Base-by-base conservation (phyloP, 768 basidiomycete genomes). In the Boletus rex-veris region DNA sequence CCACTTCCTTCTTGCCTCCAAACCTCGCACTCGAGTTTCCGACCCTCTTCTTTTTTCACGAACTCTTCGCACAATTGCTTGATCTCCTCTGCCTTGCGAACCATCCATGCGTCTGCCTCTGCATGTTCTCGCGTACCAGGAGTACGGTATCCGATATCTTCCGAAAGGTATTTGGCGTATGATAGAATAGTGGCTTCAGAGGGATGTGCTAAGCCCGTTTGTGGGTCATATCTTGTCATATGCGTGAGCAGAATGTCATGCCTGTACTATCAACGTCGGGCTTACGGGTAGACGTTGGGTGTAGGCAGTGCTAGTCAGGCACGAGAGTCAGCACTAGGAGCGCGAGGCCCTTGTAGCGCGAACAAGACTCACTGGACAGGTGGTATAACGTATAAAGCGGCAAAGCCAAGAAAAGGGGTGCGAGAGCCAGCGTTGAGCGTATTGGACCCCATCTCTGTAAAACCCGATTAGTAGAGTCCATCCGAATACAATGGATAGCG, bases 41-140 rank as follows among this genome's bases (percentile, higher is more conserved):
- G 73, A 5, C 61, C 72, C 0, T 56, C 63, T 54, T 55, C 76
- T 71, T 65, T 68, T 31, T 66, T 65, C 7, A 80, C 77, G 28
- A 82, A 69, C 45, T 71, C 70, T 42, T 87, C 82, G 65, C 93
- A 95, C 48, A 83, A 70, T 31, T 70, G 68, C 62, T 84, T 75
- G 36, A 95, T 68, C 41, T 75, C 74, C 49, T 84, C 73, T 3
- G 87, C 86, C 62, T 86, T 81, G 43, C 80, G 72, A 19, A 85
- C 64, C 79, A 95, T 84, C 85, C 92, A 98, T 24, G 77, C 73
- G 61, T 97, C 94, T 4, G 88, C 92, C 26, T 83, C 67, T 0
- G 90, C 88, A 72, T 96, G 92, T 67, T 98, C 93, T 31, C 78
- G 77, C 0, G 94, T 93, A 1, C 96, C 96, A 10, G 96, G 90